Conservation (phyloP, 257 asterid genomes). For the Penstemon barbatus region DNA sequence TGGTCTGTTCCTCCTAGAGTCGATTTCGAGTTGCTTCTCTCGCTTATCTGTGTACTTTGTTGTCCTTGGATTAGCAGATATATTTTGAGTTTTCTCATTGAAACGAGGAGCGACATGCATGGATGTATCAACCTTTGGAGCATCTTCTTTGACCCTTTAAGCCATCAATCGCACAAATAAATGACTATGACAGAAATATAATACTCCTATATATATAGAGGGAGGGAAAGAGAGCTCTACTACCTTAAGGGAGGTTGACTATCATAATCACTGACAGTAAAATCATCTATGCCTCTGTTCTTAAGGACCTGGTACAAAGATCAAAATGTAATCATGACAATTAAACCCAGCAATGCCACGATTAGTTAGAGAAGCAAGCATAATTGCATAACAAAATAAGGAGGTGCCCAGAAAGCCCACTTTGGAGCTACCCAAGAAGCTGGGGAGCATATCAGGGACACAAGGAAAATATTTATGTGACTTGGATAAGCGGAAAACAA, state of each 20-base stretch:
- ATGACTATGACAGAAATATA: not conserved
- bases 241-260: constrained; percentile 60
- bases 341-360: constrained; percentile 9
- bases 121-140: constrained; percentile 45
- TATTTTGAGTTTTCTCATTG: constrained; percentile 46
- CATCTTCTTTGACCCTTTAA: constrained; percentile 59
- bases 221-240: not conserved
- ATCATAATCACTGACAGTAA: constrained; percentile 44
- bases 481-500: constrained; percentile 6
- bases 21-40: constrained; percentile 55
- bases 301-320: constrained; percentile 57
- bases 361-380: too few relatives aligned
- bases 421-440: not conserved
- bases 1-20: constrained; percentile 59
- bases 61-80: constrained; percentile 42
- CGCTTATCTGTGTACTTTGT: constrained; percentile 56
- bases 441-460: not conserved
- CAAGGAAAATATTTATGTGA: constrained; percentile 4
- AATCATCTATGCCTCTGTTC: constrained; percentile 65
- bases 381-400: constrained; percentile 18
- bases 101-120: constrained; percentile 38
- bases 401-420: not conserved
- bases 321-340: constrained; percentile 7
- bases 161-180: constrained; percentile 15
- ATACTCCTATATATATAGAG: not conserved